Conservation (phyloP, 1,284 basidiomycete genomes). For the Ustilago nuda region DNA sequence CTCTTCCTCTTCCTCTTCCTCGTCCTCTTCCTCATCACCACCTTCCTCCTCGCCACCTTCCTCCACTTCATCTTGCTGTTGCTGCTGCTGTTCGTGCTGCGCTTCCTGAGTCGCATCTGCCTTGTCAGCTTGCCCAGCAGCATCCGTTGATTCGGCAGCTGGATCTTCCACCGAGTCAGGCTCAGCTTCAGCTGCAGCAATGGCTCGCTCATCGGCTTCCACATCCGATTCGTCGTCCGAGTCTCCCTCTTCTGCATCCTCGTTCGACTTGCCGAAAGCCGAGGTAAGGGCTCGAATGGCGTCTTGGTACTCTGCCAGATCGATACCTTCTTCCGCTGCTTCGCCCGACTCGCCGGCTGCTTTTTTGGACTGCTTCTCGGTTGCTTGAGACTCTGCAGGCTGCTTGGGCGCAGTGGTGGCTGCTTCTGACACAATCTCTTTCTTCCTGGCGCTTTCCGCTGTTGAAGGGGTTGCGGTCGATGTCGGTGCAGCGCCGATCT, state of each 20-base stretch:
- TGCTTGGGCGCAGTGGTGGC: constrained; percentile 12
- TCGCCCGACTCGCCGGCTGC: constrained; percentile 10
- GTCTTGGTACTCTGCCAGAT: constrained; percentile 59
- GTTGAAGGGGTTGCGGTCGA: constrained; percentile 3
- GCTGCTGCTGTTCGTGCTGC: background rate
- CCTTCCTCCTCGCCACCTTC: constrained; percentile 12
- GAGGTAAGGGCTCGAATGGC: constrained; percentile 59
- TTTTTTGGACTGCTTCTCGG: background rate
- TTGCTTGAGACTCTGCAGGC: background rate
- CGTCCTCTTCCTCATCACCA: background rate
- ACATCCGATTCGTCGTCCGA: constrained; percentile 44
- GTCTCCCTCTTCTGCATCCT: constrained; percentile 41
- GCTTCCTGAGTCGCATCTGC: background rate
- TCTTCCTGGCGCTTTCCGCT: constrained; percentile 3
- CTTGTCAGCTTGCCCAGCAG: background rate
- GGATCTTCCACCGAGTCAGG: constrained; percentile 29
- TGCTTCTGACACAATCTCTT: constrained; percentile 6
- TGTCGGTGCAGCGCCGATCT: constrained; percentile 41
- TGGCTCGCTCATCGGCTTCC: constrained; percentile 61
- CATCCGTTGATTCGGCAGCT: background rate
- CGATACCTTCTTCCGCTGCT: constrained; percentile 49
- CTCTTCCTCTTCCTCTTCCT: constrained; percentile 20
- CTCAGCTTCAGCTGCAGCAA: constrained; percentile 59
- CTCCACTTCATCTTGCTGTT: constrained; percentile 15
- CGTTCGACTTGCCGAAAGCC: constrained; percentile 37